These are phyloP conservation scores for Malania oleifera DNA, from an alignment of 164 flowering plant genomes.

Conservation along the genomic window DNA sequence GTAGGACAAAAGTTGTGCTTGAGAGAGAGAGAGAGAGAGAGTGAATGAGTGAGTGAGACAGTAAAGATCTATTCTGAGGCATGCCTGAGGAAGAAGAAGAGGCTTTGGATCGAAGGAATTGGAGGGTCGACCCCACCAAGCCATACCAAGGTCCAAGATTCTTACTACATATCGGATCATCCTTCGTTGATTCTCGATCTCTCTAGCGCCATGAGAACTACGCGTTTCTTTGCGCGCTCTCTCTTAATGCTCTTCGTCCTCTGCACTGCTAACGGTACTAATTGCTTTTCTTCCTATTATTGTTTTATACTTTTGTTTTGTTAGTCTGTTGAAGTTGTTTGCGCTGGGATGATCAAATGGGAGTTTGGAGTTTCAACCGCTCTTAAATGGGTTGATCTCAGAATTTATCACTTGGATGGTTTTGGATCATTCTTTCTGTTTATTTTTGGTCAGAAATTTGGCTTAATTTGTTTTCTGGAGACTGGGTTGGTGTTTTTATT, in stretches of 20 bases:
- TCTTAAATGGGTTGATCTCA: too few relatives aligned
- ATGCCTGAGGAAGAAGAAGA: conserved; percentile 2
- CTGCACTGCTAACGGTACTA: neutral
- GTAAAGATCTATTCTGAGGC: neutral
- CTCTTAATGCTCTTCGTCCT: neutral
- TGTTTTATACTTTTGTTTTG: too few relatives aligned
- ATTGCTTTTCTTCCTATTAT: too few relatives aligned
- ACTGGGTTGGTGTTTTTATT: too few relatives aligned
- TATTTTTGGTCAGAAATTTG: too few relatives aligned
- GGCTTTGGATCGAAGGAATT: neutral
- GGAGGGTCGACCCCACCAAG: neutral
- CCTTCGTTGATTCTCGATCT: neutral
- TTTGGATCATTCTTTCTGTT: too few relatives aligned
- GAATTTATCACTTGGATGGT: too few relatives aligned
- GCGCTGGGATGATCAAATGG: too few relatives aligned
- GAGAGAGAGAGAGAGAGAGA: neutral
- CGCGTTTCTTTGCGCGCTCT: neutral
- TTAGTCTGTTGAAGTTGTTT: too few relatives aligned
- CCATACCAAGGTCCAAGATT: neutral
- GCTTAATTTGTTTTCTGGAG: too few relatives aligned
- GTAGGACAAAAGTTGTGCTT: neutral
- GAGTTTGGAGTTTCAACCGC: too few relatives aligned
- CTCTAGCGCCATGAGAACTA: neutral
- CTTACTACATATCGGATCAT: neutral
- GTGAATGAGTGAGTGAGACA: neutral